Evolutionary conservation across 192 early-diverging fungal species (phyloP), one percentile per base, ranked within the genome.

Genomic region (Lunasporangiospora selenospora): DNA sequence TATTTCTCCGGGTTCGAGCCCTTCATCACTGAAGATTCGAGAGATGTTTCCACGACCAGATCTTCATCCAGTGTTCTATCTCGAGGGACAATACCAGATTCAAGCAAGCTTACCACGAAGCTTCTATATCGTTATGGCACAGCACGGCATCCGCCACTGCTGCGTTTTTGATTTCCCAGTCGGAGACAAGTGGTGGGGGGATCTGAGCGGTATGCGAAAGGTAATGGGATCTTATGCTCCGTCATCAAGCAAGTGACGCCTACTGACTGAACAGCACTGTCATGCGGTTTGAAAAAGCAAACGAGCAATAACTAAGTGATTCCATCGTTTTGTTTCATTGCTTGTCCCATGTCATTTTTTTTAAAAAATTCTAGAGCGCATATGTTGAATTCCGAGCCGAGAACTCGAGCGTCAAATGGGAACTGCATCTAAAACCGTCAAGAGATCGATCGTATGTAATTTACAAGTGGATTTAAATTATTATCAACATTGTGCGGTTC

Each of bases 371-470:
- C 29, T 21, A 80, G 85, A 88, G 79, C 51, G 64, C 80, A 3
- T 87, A 84, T 41, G 67, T 85, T 43, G 75, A 58, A 16, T 58
- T 88, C 21, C 54, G 75, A 30, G 79, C 75, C 13, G 80, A 85
- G 27, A 62, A 78, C 15, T 61, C 75, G 3, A 62, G 64, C 0
- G 81, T 82, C 11, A 39, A 64, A 9, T 91, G 86, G 85, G 88
- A 91, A 49, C 54, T 91, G 26, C 89, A 91, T 67, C 53, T 91
- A n/a, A 91, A 91, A 39, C 85, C 83, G 13, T 76, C 83, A 19
- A 53, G 80, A 18, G 88, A 88, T 56, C 60, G 80, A 61, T 75
- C 77, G 85, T 87, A 77, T 54, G 81, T 77, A 39, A 31, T 27
- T 29, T 21, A 27, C 48, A 12, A n/a, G n/a, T 15, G 19, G 34